phyloP scores from a whole-genome alignment of 257 asterid genomes.

The Petunia axillaris region DNA sequence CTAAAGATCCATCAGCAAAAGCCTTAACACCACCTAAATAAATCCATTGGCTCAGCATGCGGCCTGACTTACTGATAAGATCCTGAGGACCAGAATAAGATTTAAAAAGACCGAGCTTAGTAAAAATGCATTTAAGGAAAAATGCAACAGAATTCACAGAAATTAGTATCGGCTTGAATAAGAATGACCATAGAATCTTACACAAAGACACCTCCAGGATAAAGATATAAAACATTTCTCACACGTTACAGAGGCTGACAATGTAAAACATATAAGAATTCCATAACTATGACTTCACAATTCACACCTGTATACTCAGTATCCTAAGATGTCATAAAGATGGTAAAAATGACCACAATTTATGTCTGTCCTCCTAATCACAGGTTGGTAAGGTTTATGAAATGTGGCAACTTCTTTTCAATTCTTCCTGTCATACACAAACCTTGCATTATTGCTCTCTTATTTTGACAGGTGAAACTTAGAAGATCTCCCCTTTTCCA shows the following conservation, averaged over 20 bases:
- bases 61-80: slow-evolving; percentile 58
- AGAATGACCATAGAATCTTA: not conserved
- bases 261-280: too few species aligned
- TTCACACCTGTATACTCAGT: too few species aligned
- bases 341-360: too few species aligned
- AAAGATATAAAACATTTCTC: too few species aligned
- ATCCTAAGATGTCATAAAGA: too few species aligned
- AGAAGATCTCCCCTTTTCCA: slow-evolving; percentile 1
- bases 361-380: too few species aligned
- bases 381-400: too few species aligned
- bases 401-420: too few species aligned
- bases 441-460: too few species aligned
- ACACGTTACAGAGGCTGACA: too few species aligned
- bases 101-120: not conserved
- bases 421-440: too few species aligned
- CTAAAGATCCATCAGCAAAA: slow-evolving; percentile 96
- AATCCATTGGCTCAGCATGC: slow-evolving; percentile 76
- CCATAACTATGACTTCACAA: too few species aligned
- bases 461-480: not conserved
- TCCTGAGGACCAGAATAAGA: slow-evolving; percentile 48
- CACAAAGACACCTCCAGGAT: not conserved
- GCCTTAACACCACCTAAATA: slow-evolving; percentile 94
- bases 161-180: slow-evolving; percentile 15
- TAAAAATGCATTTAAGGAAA: not conserved
- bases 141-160: not conserved